Evolutionary conservation across 2,329 filamentous ascomycete species (phyloP).

Genomic region (Neonectria punicea): DNA sequence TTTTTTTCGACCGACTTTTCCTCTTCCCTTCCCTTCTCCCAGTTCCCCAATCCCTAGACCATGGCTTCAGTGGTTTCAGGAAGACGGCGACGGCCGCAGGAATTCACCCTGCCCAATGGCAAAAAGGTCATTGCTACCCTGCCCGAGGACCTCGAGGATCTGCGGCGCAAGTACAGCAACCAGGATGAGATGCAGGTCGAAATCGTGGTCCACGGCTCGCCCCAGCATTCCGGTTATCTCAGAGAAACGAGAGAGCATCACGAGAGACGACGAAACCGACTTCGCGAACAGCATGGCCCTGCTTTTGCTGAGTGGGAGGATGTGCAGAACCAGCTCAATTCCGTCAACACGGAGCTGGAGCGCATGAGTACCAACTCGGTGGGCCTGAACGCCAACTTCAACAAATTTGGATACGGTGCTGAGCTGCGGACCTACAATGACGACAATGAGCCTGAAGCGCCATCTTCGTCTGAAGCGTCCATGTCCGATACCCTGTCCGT

Average conservation of each 20-base stretch:
- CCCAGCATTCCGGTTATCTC: conserved; percentile 58
- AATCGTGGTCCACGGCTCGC: conserved; percentile 67
- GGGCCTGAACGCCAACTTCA: conserved; percentile 69
- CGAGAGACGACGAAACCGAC: conserved; percentile 55
- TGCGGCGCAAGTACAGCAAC: conserved; percentile 56
- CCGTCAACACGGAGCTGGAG: conserved; percentile 63
- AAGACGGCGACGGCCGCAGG: conserved; percentile 55
- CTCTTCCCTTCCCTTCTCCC: background rate
- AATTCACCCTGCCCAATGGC: conserved; percentile 66
- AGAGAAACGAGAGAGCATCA: conserved; percentile 64
- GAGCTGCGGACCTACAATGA: conserved; percentile 61
- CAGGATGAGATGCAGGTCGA: conserved; percentile 57
- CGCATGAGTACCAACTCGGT: conserved; percentile 64
- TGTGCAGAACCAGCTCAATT: conserved; percentile 63
- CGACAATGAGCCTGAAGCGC: conserved; percentile 27
- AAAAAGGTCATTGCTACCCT: conserved; percentile 65
- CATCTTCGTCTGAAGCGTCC: conserved; percentile 34
- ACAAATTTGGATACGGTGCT: conserved; percentile 71
- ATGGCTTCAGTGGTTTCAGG: conserved; percentile 39
- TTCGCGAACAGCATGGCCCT: conserved; percentile 60
- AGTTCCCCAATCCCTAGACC: background rate
- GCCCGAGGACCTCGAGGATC: conserved; percentile 63
- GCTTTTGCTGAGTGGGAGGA: conserved; percentile 67
- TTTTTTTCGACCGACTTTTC: background rate
- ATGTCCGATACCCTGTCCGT: conserved; percentile 42